phyloP scores from a whole-genome alignment of 345 rosid species.

The Stellera chamaejasme region DNA sequence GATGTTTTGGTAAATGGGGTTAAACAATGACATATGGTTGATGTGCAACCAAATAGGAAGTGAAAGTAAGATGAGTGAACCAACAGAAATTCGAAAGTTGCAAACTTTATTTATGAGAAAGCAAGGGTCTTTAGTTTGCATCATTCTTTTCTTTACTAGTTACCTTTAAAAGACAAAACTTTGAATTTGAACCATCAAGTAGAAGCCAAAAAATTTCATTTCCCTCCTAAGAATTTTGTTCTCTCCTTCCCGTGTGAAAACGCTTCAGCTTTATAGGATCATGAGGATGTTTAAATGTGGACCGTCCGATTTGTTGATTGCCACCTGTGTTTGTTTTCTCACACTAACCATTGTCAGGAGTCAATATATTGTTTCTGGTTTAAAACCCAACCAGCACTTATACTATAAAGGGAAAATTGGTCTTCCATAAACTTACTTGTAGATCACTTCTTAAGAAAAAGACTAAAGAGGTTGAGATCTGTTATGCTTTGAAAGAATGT shows the following conservation, averaged over 20 bases:
- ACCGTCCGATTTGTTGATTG: conserved; percentile 12
- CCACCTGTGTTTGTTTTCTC: too few relatives aligned
- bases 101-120: conserved; percentile 22
- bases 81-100: conserved; percentile 32
- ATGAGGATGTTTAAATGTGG: neutral
- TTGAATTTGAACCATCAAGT: conserved; percentile 39
- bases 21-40: conserved; percentile 14
- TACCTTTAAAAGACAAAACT: conserved; percentile 28
- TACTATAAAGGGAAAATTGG: too few relatives aligned
- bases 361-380: too few relatives aligned
- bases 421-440: too few relatives aligned
- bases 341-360: too few relatives aligned
- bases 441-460: too few relatives aligned
- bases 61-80: conserved; percentile 18
- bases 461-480: too few relatives aligned
- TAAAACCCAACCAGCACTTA: too few relatives aligned
- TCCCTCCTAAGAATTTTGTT: conserved; percentile 28
- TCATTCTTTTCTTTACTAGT: conserved; percentile 13
- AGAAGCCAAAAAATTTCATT: conserved; percentile 12
- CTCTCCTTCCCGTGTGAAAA: conserved; percentile 12
- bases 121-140: conserved; percentile 34
- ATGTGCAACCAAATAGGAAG: conserved; percentile 11
- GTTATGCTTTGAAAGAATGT: too few relatives aligned
- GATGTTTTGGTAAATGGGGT: conserved; percentile 5
- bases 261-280: conserved; percentile 11